A percentile compares a stretch with the other conserved stretches of the same genome.
phyloP scores from a whole-genome alignment of 257 asterid species.

The Echites panduratus region DNA sequence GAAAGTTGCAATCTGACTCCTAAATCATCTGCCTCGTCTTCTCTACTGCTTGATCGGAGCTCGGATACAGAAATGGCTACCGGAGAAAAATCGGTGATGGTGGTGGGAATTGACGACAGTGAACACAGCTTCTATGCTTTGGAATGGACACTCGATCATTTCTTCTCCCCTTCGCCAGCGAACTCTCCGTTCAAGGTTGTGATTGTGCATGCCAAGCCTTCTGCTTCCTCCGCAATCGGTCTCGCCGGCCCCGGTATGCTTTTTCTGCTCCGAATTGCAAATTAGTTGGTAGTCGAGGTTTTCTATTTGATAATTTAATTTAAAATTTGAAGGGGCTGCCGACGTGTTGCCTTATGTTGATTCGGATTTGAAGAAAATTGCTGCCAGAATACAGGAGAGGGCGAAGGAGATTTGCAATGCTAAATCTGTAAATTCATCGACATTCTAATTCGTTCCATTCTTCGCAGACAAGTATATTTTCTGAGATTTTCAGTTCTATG shows the following conservation, averaged over 20 bases:
- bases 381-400: conserved; percentile 51
- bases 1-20: not conserved
- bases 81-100: conserved; percentile 67
- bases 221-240: conserved; percentile 46
- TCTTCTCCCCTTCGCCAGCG: conserved; percentile 38
- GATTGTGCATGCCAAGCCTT: conserved; percentile 65
- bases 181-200: conserved; percentile 49
- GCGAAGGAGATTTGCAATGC: conserved; percentile 56
- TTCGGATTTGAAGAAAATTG: conserved; percentile 63
- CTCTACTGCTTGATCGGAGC: not conserved
- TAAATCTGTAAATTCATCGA: conserved; percentile 40
- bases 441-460: not conserved
- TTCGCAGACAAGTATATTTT: not conserved
- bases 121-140: conserved; percentile 71
- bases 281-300: not conserved
- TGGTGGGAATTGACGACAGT: conserved; percentile 79
- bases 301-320: not conserved
- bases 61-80: conserved; percentile 5
- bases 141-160: conserved; percentile 74
- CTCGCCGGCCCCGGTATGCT: conserved; percentile 63
- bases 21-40: not conserved
- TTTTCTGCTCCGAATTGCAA: not conserved
- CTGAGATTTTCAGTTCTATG: conserved; percentile 9
- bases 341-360: conserved; percentile 66
- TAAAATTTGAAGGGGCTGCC: conserved; percentile 39